Conservation (phyloP, 2,329 filamentous ascomycete genomes). For the Pleurostoma richardsiae region DNA sequence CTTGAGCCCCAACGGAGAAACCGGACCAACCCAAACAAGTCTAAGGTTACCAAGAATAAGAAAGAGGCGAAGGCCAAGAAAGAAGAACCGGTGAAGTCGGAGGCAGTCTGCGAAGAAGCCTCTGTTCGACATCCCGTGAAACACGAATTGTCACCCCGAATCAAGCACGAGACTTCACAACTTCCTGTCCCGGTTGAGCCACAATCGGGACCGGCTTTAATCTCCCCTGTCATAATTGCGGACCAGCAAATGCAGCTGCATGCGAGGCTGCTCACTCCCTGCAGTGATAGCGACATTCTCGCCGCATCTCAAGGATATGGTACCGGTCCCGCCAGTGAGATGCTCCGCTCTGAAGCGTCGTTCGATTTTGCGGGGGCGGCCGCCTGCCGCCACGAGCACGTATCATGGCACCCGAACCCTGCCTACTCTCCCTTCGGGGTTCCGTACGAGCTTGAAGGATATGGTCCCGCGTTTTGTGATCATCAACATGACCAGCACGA, state of each 20-base stretch:
- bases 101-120: constrained; percentile 17
- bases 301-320: constrained; percentile 19
- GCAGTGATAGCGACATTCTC: constrained; percentile 43
- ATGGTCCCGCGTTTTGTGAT: constrained; percentile 14
- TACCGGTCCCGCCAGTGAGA: constrained; percentile 24
- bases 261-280: constrained; percentile 45
- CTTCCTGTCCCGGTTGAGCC: constrained; percentile 16
- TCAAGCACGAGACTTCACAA: constrained; percentile 30
- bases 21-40: constrained; percentile 32
- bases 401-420: constrained; percentile 23
- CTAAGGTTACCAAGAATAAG: constrained; percentile 40
- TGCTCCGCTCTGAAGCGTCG: constrained; percentile 19
- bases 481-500: constrained; percentile 11
- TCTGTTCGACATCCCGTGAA: constrained; percentile 13
- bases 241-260: constrained; percentile 22
- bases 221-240: constrained; percentile 24
- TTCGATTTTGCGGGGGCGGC: constrained; percentile 22
- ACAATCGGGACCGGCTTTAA: constrained; percentile 24
- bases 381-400: constrained; percentile 20
- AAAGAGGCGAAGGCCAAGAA: constrained; percentile 32
- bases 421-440: constrained; percentile 34
- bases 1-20: constrained; percentile 42
- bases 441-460: constrained; percentile 22
- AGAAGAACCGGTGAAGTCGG: constrained; percentile 32
- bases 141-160: constrained; percentile 15